Percentiles rank a stretch among this genome's conserved stretches.
Evolutionary conservation across 2,329 filamentous ascomycete species (phyloP).

Genomic region (Fusarium pininemorale): DNA sequence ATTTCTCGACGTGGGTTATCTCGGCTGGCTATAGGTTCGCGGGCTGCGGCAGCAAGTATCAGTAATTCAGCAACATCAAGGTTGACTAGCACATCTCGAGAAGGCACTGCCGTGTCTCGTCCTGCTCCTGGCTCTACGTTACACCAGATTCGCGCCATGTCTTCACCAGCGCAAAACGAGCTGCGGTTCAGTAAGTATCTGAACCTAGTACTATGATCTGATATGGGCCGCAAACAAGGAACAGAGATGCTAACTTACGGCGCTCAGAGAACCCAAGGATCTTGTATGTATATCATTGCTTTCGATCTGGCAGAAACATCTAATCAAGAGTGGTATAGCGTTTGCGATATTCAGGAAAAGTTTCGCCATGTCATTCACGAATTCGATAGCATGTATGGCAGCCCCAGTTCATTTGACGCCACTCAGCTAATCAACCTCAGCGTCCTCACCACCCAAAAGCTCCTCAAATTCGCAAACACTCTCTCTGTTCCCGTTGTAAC

Average conservation of each 20-base stretch:
- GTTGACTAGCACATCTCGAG: not conserved
- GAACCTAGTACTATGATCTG: not conserved
- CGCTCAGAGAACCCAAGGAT: conserved; percentile 57
- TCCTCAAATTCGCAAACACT: conserved; percentile 70
- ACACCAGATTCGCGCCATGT: conserved; percentile 24
- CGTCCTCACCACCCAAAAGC: conserved; percentile 72
- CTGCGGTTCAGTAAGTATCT: conserved; percentile 48
- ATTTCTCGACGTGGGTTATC: conserved; percentile 31
- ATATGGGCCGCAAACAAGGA: not conserved
- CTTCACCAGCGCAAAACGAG: conserved; percentile 17
- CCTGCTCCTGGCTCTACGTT: not conserved
- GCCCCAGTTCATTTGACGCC: not conserved
- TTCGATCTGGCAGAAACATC: not conserved
- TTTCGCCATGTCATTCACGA: conserved; percentile 86
- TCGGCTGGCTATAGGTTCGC: conserved; percentile 21
- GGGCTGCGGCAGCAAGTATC: conserved; percentile 8
- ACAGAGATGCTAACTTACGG: conserved; percentile 12
- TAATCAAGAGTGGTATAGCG: conserved; percentile 57
- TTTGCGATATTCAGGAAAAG: conserved; percentile 96
- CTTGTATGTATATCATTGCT: conserved; percentile 52
- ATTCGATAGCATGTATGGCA: conserved; percentile 78
- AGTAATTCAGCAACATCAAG: not conserved
- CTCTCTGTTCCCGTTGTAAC: conserved; percentile 82
- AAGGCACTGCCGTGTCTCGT: not conserved
- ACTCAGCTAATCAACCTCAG: conserved; percentile 50